Evolutionary conservation across 2,329 filamentous ascomycete genomes (phyloP), one percentile per base, ranked within the genome.

Genomic region (Catunica adiposa): DNA sequence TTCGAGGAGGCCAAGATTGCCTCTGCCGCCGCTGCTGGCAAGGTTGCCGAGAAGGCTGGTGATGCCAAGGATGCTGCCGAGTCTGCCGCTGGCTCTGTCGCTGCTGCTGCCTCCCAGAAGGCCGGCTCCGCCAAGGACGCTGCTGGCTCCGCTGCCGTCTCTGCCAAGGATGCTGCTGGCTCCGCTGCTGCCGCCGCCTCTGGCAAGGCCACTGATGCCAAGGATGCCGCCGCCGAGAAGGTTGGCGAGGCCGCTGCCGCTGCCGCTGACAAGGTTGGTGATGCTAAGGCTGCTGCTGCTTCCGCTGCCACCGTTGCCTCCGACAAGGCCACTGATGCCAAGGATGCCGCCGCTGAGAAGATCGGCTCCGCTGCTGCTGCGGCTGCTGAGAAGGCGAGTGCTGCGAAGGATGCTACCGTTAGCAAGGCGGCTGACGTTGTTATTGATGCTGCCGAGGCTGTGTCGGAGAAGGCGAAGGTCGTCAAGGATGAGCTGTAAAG

Each of bases 401-500:
- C 29, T 51, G 37, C 34, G 26, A 44, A 37, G 4, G 47, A 56
- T 31, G 34, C 54, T 29, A 25, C 53, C 22, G 53, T 6, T 2
- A n/a, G n/a, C n/a, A n/a, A n/a, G n/a, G n/a, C n/a, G 22, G 37
- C 48, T 38, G 50, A 56, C 14, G 55, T 38, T 47, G 50, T 17
- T 22, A 38, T 20, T 8, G 17, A 37, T 37, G 50, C 22, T 52
- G 50, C 31, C 7, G 50, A 47, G 20, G 48, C 25, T 48, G 37
- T 50, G 11, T 47, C 55, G 17, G 40, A 29, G 40, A 51, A 56
- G 66, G 55, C 63, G 62, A 58, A 79, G 69, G 97, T 64, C 56
- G 66, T 69, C 61, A 88, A 88, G 77, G 83, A 84, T 64, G 80
- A 88, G 74, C 72, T 88, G 70, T 86, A 79, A 72, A 66, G 29